Percentiles rank a stretch among this genome's conserved stretches.
Evolutionary conservation across 345 rosid species (phyloP).

Genomic region (Eucalyptus grandis): DNA sequence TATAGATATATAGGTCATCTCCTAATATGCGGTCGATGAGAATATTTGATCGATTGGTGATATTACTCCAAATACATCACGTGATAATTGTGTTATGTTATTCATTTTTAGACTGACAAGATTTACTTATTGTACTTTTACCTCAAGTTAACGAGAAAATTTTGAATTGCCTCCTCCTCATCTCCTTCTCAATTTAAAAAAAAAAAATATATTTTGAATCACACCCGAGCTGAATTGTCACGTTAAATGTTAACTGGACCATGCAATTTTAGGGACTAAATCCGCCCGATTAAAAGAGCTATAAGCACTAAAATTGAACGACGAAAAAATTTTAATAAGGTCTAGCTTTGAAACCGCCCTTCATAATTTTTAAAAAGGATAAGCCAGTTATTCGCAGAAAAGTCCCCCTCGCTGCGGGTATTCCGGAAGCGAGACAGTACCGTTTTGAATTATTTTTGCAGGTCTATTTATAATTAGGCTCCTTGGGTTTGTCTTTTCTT

Average conservation of each 20-base stretch:
- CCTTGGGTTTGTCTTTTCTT: background rate
- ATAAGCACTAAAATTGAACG: background rate
- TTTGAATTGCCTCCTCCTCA: background rate
- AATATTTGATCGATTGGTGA: rapidly evolving
- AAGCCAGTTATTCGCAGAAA: background rate
- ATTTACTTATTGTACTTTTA: background rate
- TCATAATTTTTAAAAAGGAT: background rate
- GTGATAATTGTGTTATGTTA: background rate
- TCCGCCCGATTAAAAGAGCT: background rate
- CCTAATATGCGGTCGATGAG: rapidly evolving
- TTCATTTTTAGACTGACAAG: background rate
- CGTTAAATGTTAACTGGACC: rapidly evolving
- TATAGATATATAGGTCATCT: background rate
- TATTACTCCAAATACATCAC: background rate
- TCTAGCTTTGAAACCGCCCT: background rate
- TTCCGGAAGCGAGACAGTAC: background rate
- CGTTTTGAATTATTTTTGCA: background rate
- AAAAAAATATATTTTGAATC: too few species aligned
- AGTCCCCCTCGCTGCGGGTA: background rate
- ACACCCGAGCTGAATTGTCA: background rate
- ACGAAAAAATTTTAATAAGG: background rate
- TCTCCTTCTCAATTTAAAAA: background rate
- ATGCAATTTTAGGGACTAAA: rapidly evolving
- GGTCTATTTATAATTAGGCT: background rate
- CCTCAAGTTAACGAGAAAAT: background rate